phyloP scores from a whole-genome alignment of 2,329 filamentous ascomycete genomes.

The Aureobasidium subglaciale region DNA sequence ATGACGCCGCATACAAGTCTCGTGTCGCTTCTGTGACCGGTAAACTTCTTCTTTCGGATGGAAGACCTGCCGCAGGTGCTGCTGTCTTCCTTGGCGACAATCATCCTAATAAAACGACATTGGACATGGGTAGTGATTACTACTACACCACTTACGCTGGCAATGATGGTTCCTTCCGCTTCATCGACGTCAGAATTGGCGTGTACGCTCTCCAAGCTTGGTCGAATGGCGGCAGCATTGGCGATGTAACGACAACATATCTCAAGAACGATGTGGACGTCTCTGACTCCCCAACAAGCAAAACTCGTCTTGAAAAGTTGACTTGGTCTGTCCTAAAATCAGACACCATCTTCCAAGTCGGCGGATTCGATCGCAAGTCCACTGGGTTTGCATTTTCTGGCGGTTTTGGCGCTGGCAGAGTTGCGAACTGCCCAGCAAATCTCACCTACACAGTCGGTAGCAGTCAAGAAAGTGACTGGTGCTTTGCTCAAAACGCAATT shows the following conservation, averaged over 20 bases:
- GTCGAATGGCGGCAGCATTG: conserved; percentile 10
- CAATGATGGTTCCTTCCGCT: conserved; percentile 1
- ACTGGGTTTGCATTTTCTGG: conserved; percentile 6
- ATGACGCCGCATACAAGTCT: conserved; percentile 4
- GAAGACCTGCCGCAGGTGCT: conserved; percentile 10
- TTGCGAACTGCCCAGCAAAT: conserved; percentile 12
- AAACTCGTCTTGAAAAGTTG: neutral
- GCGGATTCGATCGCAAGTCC: conserved; percentile 12
- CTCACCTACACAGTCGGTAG: conserved; percentile 8
- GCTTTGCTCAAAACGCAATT: conserved; percentile 13
- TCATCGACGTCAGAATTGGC: conserved; percentile 11
- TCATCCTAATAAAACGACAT: neutral
- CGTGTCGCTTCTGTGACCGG: conserved; percentile 10
- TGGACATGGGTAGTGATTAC: conserved; percentile 8
- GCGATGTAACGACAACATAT: conserved; percentile 6
- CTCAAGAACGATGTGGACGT: conserved; percentile 9
- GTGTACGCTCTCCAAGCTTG: conserved; percentile 13
- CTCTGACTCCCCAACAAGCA: neutral
- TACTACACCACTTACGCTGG: conserved; percentile 17
- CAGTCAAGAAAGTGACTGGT: conserved; percentile 9
- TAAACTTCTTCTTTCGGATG: conserved; percentile 10
- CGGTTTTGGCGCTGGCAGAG: conserved; percentile 10
- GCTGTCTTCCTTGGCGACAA: conserved; percentile 12
- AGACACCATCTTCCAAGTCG: conserved; percentile 12
- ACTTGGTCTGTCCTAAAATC: neutral